A percentile compares a stretch with the other conserved stretches of the same genome.
Evolutionary conservation across 768 basidiomycete genomes (phyloP).

Genomic region (Calvatia gigantea): DNA sequence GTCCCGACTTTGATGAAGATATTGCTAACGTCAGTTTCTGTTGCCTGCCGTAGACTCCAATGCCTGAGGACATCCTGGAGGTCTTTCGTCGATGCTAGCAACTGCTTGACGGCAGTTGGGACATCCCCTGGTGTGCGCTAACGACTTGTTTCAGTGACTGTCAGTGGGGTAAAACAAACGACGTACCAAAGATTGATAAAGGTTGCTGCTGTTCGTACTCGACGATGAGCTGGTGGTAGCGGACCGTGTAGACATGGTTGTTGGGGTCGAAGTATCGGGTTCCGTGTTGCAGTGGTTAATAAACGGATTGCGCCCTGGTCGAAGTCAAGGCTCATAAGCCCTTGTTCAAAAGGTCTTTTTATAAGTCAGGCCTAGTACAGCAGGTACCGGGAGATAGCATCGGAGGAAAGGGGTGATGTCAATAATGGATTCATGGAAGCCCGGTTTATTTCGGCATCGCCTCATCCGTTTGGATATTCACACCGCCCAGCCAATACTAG

Average conservation of each 20-base stretch:
- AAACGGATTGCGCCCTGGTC: not conserved
- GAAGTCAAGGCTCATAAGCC: not conserved
- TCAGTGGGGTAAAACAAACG: not conserved
- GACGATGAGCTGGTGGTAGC: not conserved
- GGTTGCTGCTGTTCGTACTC: not conserved
- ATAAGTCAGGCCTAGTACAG: not conserved
- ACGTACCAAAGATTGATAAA: not conserved
- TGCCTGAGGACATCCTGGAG: constrained; percentile 69
- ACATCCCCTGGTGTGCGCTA: constrained; percentile 42
- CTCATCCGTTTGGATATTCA: constrained; percentile 1
- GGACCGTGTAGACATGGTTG: not conserved
- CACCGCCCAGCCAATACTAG: not conserved
- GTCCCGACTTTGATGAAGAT: constrained; percentile 87
- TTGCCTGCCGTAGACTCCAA: constrained; percentile 61
- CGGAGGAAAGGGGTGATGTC: constrained; percentile 11
- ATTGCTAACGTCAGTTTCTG: constrained; percentile 78
- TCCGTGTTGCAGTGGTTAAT: not conserved
- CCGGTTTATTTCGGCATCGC: constrained; percentile 1
- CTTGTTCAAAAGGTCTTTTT: constrained; percentile 3
- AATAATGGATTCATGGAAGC: constrained; percentile 5
- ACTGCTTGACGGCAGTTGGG: constrained; percentile 53
- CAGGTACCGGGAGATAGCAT: constrained; percentile 5
- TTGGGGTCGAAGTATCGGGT: not conserved
- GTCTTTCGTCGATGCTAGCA: constrained; percentile 80
- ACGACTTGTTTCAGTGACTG: constrained; percentile 14